phyloP scores from a whole-genome alignment of 2,329 filamentous ascomycete genomes.

The Hyphodiscus sp. region DNA sequence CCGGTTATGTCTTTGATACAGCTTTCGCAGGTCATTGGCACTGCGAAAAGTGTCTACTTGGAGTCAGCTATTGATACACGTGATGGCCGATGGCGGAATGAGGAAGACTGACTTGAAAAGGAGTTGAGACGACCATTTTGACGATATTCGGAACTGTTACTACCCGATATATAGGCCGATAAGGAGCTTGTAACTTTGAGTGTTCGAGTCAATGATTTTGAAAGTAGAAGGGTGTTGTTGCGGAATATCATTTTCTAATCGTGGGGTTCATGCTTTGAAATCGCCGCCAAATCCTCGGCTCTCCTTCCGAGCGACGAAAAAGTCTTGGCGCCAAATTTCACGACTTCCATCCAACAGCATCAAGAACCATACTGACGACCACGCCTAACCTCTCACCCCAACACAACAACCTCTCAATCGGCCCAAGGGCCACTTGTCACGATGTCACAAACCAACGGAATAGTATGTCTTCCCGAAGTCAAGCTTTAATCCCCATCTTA shows the following conservation, averaged over 20 bases:
- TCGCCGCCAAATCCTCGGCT: conserved; percentile 12
- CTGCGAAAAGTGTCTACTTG: conserved; percentile 80
- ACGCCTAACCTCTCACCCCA: conserved; percentile 3
- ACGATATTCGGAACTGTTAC: background rate
- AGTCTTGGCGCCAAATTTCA: conserved; percentile 17
- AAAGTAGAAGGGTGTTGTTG: background rate
- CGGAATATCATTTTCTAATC: conserved; percentile 3
- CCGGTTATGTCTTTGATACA: conserved; percentile 84
- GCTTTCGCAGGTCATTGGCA: conserved; percentile 83
- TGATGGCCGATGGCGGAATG: conserved; percentile 14
- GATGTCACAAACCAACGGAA: conserved; percentile 76
- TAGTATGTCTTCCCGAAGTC: conserved; percentile 44
- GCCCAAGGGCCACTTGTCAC: conserved; percentile 23
- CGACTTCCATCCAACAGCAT: too few relatives aligned
- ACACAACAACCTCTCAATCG: conserved; percentile 14
- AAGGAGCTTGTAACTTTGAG: background rate
- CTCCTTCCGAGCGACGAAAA: conserved; percentile 3
- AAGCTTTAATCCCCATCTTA: conserved; percentile 4
- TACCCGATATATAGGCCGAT: background rate
- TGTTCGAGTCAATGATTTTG: background rate
- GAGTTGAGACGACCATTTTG: conserved; percentile 29
- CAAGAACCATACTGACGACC: conserved; percentile 1
- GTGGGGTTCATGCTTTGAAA: conserved; percentile 23
- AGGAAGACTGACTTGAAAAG: conserved; percentile 28
- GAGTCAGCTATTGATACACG: conserved; percentile 18